Percentiles rank a stretch among this genome's conserved stretches.
Evolutionary conservation across 2,329 filamentous ascomycete genomes (phyloP).

Genomic region (Lasiodiplodia sp.): DNA sequence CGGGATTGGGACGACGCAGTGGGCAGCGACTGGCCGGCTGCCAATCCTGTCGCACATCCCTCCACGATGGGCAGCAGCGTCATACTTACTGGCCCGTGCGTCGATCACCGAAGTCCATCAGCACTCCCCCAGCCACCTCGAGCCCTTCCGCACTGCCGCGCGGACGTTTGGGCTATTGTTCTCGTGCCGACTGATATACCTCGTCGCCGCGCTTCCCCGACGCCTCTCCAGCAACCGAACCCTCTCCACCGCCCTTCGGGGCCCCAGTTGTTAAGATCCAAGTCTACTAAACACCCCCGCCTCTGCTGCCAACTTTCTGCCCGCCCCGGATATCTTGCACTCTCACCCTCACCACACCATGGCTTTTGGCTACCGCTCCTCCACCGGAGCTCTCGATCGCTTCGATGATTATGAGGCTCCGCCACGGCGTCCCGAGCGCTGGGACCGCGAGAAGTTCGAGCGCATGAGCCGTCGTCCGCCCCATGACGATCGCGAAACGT

Average conservation of each 20-base stretch:
- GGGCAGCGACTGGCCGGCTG: conserved; percentile 17
- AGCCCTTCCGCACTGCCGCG: background rate
- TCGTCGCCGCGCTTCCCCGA: background rate
- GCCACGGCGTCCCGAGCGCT: conserved; percentile 48
- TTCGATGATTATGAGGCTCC: conserved; percentile 52
- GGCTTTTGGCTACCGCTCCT: conserved; percentile 42
- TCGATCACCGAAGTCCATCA: conserved; percentile 3
- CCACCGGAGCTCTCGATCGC: conserved; percentile 53
- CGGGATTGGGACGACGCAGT: conserved; percentile 6
- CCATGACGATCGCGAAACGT: conserved; percentile 46
- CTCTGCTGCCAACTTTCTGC: conserved; percentile 18
- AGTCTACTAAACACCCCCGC: conserved; percentile 12
- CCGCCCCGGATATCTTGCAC: background rate
- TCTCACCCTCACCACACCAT: conserved; percentile 7
- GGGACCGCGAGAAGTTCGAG: conserved; percentile 60
- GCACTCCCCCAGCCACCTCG: background rate
- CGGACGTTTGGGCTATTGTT: conserved; percentile 7
- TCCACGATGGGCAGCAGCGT: conserved; percentile 14
- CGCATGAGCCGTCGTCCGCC: conserved; percentile 45
- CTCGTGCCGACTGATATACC: conserved; percentile 12
- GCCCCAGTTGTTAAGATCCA: background rate
- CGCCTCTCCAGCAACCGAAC: background rate
- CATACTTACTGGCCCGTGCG: conserved; percentile 10
- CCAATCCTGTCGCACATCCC: conserved; percentile 26
- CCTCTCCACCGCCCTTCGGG: conserved; percentile 15